phyloP scores from a whole-genome alignment of 768 basidiomycete species.

The Boletus rubroflammeus region DNA sequence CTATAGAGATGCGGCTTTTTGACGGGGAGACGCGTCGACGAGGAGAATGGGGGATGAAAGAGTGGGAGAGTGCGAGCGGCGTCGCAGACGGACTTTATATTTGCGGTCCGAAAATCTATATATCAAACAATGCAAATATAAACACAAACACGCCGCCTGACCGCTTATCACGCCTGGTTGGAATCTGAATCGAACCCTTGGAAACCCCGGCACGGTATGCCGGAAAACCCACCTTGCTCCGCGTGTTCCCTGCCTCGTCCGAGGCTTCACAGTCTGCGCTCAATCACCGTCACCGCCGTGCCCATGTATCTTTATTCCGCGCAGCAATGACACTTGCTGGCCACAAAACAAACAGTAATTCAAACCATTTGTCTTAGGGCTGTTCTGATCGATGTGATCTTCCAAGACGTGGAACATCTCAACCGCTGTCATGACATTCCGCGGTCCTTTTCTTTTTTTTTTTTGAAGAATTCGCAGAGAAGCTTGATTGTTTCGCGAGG shows the following conservation, averaged over 20 bases:
- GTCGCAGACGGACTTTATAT: slow-evolving; percentile 36
- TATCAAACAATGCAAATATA: slow-evolving; percentile 29
- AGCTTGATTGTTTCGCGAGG: background rate
- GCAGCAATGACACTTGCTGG: background rate
- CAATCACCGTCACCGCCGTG: slow-evolving; percentile 8
- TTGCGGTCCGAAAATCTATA: slow-evolving; percentile 25
- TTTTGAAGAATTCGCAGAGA: background rate
- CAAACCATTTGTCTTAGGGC: background rate
- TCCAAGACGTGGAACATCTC: background rate
- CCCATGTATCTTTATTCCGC: background rate
- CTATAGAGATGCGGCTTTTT: slow-evolving; percentile 24
- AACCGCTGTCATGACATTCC: background rate
- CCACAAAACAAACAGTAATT: background rate
- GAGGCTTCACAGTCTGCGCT: slow-evolving; percentile 1
- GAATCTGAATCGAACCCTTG: slow-evolving; percentile 22
- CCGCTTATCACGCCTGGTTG: slow-evolving; percentile 20
- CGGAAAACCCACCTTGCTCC: slow-evolving; percentile 15
- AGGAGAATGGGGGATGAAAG: slow-evolving; percentile 20
- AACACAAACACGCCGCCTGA: slow-evolving; percentile 16
- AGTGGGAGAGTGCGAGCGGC: slow-evolving; percentile 31
- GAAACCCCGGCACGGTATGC: slow-evolving; percentile 25
- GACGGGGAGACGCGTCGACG: slow-evolving; percentile 4
- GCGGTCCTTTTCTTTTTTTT: background rate
- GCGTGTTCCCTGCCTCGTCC: slow-evolving; percentile 16
- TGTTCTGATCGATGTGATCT: background rate